Evolutionary conservation across 805 yeast species (phyloP), one percentile per base, ranked within the genome.

Genomic region (Zygotorulaspora chibaensis): DNA sequence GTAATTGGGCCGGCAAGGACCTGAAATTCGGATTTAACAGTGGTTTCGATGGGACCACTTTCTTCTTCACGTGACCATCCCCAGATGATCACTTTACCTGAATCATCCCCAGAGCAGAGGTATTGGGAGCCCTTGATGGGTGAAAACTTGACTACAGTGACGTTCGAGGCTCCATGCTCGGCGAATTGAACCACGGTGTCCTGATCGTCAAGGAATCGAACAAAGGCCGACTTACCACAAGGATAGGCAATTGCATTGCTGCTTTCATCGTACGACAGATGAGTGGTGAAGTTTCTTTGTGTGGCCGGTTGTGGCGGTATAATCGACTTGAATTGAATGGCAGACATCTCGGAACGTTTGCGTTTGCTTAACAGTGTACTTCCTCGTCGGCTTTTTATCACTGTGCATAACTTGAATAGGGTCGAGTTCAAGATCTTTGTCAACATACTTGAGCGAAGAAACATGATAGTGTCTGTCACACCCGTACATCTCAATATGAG

Each of bases 71-170:
- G 66, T 57, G 47, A 27, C 66, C 67, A 63, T 13, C 88, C 95
- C 96, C 98, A 91, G 37, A 93, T 80, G 54, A 85, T 84, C 36
- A 91, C 95, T 49, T 78, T 77, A 25, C 99, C 99, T n/a, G 83
- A 68, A 55, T 81, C 87, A 61, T 91, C 99, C 38, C 96, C 98
- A 2, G 95, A 84, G 1, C 96, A 96, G 26, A 91, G 71, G 66
- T 87, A 91, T 66, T 74, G 84, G 1, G 99, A 97, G 10, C 89
- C 81, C 20, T 49, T 43, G 20, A 58, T 52, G 1, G 98, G 96
- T 1, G 96, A 74, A 64, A 93, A 88, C 38, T 79, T 77, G 12
- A 93, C 96, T 2, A 83, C 95, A 0, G 96, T 85, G 33, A 95
- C 87, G 17, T 77, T 68, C 34, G 72, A 71, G 29, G 75, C 74